Evolutionary conservation across 1,284 basidiomycete species (phyloP), one percentile per base, ranked within the genome.

Genomic region (Butyriboletus appendiculatus): DNA sequence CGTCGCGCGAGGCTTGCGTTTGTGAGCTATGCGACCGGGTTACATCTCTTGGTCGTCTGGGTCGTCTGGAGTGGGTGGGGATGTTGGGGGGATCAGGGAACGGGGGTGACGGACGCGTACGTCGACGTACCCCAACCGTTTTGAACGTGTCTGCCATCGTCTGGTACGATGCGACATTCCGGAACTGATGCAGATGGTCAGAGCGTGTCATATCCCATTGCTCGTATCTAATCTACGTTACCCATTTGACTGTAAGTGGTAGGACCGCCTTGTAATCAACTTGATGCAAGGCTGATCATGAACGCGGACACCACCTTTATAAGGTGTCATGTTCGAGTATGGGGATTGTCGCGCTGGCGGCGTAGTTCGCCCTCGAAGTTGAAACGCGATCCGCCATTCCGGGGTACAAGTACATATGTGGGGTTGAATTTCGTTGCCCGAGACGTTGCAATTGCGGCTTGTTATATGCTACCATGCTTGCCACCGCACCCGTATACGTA

Each of bases 1-100:
- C 87, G 94, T 46, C 82, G 92, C 22, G 86, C 93, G 38, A 79
- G 94, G 59, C 86, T 88, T 22, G 81, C 88, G 28, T 95, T 95
- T 68, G 85, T 96, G 53, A 76, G 84, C 41, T 97, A 97, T 72
- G 89, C 94, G 5, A 73, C 90, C 15, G 81, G 78, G 7, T 69
- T 96, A 18, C 94, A 96, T 69, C 56, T 89, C 14, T 75, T 95
- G 37, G 88, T 96, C 15, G 78, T 96, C 70, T 88, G 86, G 66
- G 90, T 88, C 15, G 79, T 84, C 28, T 94, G 66, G 66, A 59
- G 88, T 62, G 86, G 88, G 68, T 90, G 85, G 64, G 79, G 83
- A 32, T 70, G 65, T 41, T 68, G 68, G 63, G 67, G 63, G 2
- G 45, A 40, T 1, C 39, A 32, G 2, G 48, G 41, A 11, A 35